Evolutionary conservation across 306 rosid genomes (phyloP), one percentile per base, ranked within the genome.

Genomic region (Urtica urens): DNA sequence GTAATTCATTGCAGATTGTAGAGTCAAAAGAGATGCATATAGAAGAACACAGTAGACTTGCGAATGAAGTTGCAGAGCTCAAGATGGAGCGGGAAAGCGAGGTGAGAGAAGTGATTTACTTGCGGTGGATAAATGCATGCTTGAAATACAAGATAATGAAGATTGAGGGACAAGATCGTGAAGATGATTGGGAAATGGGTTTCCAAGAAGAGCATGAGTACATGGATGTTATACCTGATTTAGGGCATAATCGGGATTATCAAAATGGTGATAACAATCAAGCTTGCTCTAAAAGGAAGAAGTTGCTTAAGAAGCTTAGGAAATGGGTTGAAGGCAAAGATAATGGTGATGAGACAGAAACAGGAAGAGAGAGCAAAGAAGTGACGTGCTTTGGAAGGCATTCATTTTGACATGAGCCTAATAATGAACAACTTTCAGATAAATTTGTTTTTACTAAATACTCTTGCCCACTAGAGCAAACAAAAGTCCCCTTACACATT

Each of bases 291-390:
- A 71, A 57, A 58, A 69, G 73, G 64, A 55, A 35, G 33, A 87
- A 50, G 63, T 65, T 83, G 38, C 60, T 78, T 37, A 59, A 29
- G 12, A 70, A 61, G 72, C 42, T 83, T 10, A 73, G 62, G 38
- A 65, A 63, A 49, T 78, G 87, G 86, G 76, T 66, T 51, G 77
- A 78, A 61, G 77, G 80, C 0, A 55, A 61, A 61, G 82, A 77
- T 16, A 31, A 59, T 28, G 67, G 60, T 35, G 65, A 59, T 35
- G 72, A 53, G 51, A n/a, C n/a, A n/a, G n/a, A n/a, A n/a, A n/a
- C n/a, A n/a, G n/a, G n/a, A n/a, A 71, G 58, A 43, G 59, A 47
- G 28, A 66, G 48, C 42, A 38, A 65, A 49, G 70, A 65, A 51
- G 49, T 42, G 14, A 65, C 53, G 64, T 48, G 74, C 41, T 44